A percentile compares a stretch with the other conserved stretches of the same genome.
Conservation (phyloP, 2,329 filamentous ascomycete species). For the Aspergillus nomiae region DNA sequence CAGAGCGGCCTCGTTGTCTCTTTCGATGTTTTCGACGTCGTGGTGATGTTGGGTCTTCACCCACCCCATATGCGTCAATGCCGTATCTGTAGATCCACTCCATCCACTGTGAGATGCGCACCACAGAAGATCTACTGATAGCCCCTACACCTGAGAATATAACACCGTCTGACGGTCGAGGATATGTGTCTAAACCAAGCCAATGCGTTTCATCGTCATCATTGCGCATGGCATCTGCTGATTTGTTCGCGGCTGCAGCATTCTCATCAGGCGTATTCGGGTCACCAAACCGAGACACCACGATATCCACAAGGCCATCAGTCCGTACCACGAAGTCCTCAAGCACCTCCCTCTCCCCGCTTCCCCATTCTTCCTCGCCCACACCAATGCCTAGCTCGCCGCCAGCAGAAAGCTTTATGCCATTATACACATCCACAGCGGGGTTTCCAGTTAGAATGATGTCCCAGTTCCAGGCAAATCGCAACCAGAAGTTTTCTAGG, state of each 20-base stretch:
- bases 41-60: slow-evolving; percentile 72
- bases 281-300: slow-evolving; percentile 84
- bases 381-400: slow-evolving; percentile 93
- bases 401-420: slow-evolving; percentile 83
- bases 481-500: slow-evolving; percentile 79
- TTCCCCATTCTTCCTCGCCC: slow-evolving; percentile 92
- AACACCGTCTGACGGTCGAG: slow-evolving; percentile 74
- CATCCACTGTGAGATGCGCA: slow-evolving; percentile 80
- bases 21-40: slow-evolving; percentile 51
- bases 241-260: slow-evolving; percentile 12
- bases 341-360: slow-evolving; percentile 87
- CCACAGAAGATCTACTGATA: slow-evolving; percentile 69
- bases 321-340: slow-evolving; percentile 81
- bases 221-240: slow-evolving; percentile 16
- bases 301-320: slow-evolving; percentile 81
- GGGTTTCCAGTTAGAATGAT: slow-evolving; percentile 90
- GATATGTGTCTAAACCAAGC: slow-evolving; percentile 71
- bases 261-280: slow-evolving; percentile 36
- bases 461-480: slow-evolving; percentile 71
- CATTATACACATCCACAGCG: slow-evolving; percentile 73
- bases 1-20: slow-evolving; percentile 25
- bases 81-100: slow-evolving; percentile 85
- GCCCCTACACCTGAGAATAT: slow-evolving; percentile 81
- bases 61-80: slow-evolving; percentile 79
- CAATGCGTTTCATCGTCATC: slow-evolving; percentile 54